Base-by-base conservation (phyloP, 2,329 filamentous ascomycete genomes). In the Penicillium fuscoglaucum region DNA sequence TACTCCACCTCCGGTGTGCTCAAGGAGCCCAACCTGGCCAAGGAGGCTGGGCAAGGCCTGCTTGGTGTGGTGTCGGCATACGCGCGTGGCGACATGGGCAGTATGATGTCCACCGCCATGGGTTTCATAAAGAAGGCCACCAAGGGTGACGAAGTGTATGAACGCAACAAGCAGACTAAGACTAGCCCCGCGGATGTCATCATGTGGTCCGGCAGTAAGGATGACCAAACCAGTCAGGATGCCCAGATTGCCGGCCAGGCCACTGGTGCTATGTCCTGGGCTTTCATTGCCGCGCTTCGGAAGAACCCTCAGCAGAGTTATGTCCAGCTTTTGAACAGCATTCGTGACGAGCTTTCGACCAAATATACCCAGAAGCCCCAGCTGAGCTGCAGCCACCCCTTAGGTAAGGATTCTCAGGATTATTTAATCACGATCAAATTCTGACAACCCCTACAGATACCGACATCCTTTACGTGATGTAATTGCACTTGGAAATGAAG, bases 141-240 rank as follows among this genome's bases (percentile, higher is more conserved):
- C 24, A 84, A 80, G 60, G 93, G 93, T 65, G 87, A 95, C 66
- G 86, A 89, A 37, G 88, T 88, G 19, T 88, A 92, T 75, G 84
- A 96, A 77, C 87, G 87, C 73, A 90, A 93, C 62, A 83, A 91
- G 72, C 84, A 89, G 65, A 98, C 93, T 43, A 96, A 96, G 80
- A 98, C 95, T 17, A 95, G 90, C 55, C 89, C 93, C 1, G 95
- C 95, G 41, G 95, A 99, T 76, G 95, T 99, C 33, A 86, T 99
- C 73, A 96, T 97, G 90, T 96, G 93, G 90, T 96, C 91, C 61
- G 95, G 95, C 57, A 96, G 91, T 79, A 97, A 96, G 78, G 95
- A 99, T 72, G 86, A 88, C 61, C 95, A 98, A 78, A 99, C 95
- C 68, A 96, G 92, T 59, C 90, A 91, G 78, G 95, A 99, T 75